Evolutionary conservation across 2,329 filamentous ascomycete genomes (phyloP).

Genomic region (Xylariomycetidae sp.): DNA sequence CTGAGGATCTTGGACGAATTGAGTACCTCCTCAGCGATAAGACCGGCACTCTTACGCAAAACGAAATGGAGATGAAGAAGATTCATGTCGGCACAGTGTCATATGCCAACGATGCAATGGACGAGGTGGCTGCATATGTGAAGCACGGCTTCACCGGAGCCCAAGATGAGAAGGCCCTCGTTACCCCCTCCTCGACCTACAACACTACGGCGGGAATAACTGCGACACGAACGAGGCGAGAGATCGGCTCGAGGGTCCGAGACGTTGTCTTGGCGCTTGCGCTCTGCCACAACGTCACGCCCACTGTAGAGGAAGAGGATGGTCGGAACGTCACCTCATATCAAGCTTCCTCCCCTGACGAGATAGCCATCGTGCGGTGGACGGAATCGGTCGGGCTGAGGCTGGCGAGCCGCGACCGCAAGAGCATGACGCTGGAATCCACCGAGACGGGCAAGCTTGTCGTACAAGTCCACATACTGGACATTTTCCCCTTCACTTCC

Average conservation of each 20-base stretch:
- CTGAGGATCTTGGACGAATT: constrained; percentile 89
- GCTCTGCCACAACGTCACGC: constrained; percentile 95
- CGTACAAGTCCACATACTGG: constrained; percentile 81
- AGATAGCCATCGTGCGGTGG: constrained; percentile 96
- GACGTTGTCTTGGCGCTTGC: constrained; percentile 90
- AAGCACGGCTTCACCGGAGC: constrained; percentile 66
- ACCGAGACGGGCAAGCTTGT: constrained; percentile 66
- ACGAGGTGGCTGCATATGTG: constrained; percentile 84
- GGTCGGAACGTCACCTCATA: constrained; percentile 76
- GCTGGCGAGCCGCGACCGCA: constrained; percentile 78
- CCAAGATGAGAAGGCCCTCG: constrained; percentile 45
- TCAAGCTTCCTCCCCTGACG: constrained; percentile 94
- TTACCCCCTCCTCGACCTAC: constrained; percentile 70
- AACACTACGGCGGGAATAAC: constrained; percentile 52
- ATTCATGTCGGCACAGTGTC: constrained; percentile 97
- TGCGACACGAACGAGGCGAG: constrained; percentile 78
- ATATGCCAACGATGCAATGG: constrained; percentile 98
- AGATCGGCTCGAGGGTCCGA: constrained; percentile 88
- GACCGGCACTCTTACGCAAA: constrained; percentile 95
- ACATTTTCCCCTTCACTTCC: constrained; percentile 95
- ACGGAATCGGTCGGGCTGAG: constrained; percentile 87
- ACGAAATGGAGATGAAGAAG: constrained; percentile 98
- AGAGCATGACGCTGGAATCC: constrained; percentile 75
- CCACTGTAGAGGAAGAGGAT: constrained; percentile 76
- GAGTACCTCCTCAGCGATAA: constrained; percentile 97